These are phyloP conservation scores for Plectosphaerella cucumerina DNA, from an alignment of 2,329 filamentous ascomycete genomes.

Conservation along the genomic window DNA sequence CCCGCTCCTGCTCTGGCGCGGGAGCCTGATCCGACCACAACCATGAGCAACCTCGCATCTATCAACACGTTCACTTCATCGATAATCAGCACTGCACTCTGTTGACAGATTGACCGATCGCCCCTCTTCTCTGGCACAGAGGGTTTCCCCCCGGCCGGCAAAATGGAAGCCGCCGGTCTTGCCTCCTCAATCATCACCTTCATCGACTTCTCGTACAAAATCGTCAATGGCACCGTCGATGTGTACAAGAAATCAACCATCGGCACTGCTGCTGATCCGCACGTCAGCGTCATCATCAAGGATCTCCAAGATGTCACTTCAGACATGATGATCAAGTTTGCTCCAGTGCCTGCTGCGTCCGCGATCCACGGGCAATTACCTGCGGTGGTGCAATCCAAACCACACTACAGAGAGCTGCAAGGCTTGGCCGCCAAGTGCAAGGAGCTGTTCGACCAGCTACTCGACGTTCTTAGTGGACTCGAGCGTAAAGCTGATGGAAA, in stretches of 20 bases:
- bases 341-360: too few species aligned
- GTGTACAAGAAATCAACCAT: background rate
- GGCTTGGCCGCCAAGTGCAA: background rate
- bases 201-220: background rate
- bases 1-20: too few species aligned
- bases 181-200: background rate
- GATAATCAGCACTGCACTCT: too few species aligned
- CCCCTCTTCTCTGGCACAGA: too few species aligned
- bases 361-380: background rate
- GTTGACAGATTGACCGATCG: too few species aligned
- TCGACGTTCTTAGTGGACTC: background rate
- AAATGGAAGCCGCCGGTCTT: background rate
- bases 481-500: background rate
- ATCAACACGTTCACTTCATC: too few species aligned
- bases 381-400: too few species aligned
- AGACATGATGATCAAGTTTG: too few species aligned
- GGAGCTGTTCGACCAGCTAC: background rate
- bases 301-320: slow-evolving; percentile 21
- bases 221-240: background rate
- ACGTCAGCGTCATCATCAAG: background rate
- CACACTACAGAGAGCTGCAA: background rate
- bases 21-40: too few species aligned
- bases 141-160: too few species aligned
- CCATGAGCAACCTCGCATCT: too few species aligned
- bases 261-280: background rate